Evolutionary conservation across 2,329 filamentous ascomycete species (phyloP), one percentile per base, ranked within the genome.

Genomic region (Colletotrichum noveboracense): DNA sequence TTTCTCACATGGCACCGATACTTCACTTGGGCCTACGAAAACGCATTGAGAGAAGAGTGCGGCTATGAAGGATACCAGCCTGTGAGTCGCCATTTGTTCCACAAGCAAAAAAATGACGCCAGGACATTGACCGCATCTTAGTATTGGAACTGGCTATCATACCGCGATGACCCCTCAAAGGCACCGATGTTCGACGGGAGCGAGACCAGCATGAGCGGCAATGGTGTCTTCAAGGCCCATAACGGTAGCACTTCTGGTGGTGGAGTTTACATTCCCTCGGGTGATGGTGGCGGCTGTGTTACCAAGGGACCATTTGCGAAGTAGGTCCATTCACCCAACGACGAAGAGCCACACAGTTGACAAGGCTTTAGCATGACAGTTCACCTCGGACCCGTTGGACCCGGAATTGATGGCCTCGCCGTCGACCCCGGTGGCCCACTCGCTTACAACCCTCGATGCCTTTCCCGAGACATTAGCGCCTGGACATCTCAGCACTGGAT

Each of bases 251-350:
- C 66, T n/a, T 77, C 78, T 24, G 79, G 81, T 0, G 56, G 56
- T 7, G 68, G 77, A 18, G 78, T 86, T 36, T 72, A 75, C 7
- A 73, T 86, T 4, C 82, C 85, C 13, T 76, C 82, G 5, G 86
- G 84, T 5, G 80, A 80, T 3, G 85, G 83, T 7, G 83, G 85
- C 38, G 83, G 83, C 28, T 91, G 89, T 77, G 81, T 91, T 7
- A 80, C 82, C 56, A 83, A 81, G 0, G 89, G 89, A 0, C 89
- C 89, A 0, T 90, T 91, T 81, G 86, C 84, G 78, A 84, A 90
- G 85, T 87, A 75, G 58, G 81, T 26, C 16, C 24, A 30, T 26
- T 24, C 24, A 21, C 1, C 21, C 3, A 56, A 26, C n/a, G 24
- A 26, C 52, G 21, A 1, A 16, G 2, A 56, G n/a, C 3, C 7